Conservation (phyloP, 768 basidiomycete species). For the Termitomyces sp. region DNA sequence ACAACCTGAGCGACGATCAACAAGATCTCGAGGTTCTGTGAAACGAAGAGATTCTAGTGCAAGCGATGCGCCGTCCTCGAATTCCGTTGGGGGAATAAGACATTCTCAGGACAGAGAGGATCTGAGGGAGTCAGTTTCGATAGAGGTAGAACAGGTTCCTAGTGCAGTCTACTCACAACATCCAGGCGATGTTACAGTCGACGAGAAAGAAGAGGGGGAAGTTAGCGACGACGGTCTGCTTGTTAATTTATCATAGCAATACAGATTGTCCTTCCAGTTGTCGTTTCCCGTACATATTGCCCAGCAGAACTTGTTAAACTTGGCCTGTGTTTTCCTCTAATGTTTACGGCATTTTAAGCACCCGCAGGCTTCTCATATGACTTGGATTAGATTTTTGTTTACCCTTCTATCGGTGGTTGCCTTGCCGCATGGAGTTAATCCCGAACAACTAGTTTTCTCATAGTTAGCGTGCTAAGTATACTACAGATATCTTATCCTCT, state of each 20-base stretch:
- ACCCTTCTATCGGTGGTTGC: too few species aligned
- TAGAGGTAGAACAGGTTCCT: constrained; percentile 11
- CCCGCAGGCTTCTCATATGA: too few species aligned
- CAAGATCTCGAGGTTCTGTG: constrained; percentile 35
- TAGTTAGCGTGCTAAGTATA: too few species aligned
- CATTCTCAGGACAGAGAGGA: constrained; percentile 7
- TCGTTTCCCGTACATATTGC: background rate
- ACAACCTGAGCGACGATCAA: constrained; percentile 38
- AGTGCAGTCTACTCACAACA: constrained; percentile 4
- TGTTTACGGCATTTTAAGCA: too few species aligned
- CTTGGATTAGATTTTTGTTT: too few species aligned
- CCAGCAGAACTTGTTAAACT: background rate
- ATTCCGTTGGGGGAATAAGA: constrained; percentile 13
- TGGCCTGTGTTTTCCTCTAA: background rate
- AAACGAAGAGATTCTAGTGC: constrained; percentile 46
- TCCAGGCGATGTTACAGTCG: constrained; percentile 17
- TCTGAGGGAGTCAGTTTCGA: background rate
- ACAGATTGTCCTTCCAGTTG: background rate
- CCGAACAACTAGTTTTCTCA: too few species aligned
- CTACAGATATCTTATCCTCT: too few species aligned
- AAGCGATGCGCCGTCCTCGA: constrained; percentile 41
- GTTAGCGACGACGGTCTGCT: constrained; percentile 26
- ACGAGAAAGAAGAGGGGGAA: constrained; percentile 35
- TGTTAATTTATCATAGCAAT: background rate
- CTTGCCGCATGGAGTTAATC: too few species aligned